Percentiles rank a stretch among this genome's conserved stretches.
Evolutionary conservation across 495 filamentous ascomycete genomes (phyloP).

Genomic region (Xylaria sp.): DNA sequence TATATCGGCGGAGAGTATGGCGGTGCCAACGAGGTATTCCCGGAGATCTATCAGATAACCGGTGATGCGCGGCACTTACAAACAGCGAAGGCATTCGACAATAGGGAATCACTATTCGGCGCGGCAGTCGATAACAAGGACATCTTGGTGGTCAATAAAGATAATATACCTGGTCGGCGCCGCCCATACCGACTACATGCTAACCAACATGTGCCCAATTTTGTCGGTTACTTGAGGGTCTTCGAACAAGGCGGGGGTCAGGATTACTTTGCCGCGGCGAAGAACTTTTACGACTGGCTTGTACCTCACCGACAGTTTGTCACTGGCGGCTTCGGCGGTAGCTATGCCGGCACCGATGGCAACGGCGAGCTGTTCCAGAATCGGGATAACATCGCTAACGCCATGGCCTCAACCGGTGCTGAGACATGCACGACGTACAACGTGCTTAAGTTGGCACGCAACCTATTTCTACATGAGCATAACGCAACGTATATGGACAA

Average conservation of each 20-base stretch:
- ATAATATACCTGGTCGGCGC: conserved; percentile 31
- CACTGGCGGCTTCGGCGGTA: conserved; percentile 36
- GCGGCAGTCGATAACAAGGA: conserved; percentile 30
- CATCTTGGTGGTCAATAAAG: conserved; percentile 29
- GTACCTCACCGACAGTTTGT: conserved; percentile 42
- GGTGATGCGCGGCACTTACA: conserved; percentile 38
- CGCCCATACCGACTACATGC: conserved; percentile 38
- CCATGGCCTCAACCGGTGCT: conserved; percentile 39
- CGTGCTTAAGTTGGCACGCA: conserved; percentile 44
- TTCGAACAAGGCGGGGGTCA: conserved; percentile 42
- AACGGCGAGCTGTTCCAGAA: conserved; percentile 46
- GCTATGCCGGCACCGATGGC: conserved; percentile 35
- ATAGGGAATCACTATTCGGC: conserved; percentile 42
- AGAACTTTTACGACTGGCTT: conserved; percentile 43
- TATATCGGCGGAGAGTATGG: conserved; percentile 37
- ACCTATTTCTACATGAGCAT: conserved; percentile 40
- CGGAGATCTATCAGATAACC: conserved; percentile 42
- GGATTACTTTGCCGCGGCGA: conserved; percentile 40
- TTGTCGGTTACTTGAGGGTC: conserved; percentile 41
- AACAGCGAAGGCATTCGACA: conserved; percentile 43
- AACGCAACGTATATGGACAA: conserved; percentile 45
- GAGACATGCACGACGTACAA: conserved; percentile 46
- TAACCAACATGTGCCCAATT: conserved; percentile 46
- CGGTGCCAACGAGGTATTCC: conserved; percentile 42
- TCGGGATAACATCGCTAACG: conserved; percentile 42